Conservation (phyloP, 495 filamentous ascomycete species). For the Penicillium ochrochloron region DNA sequence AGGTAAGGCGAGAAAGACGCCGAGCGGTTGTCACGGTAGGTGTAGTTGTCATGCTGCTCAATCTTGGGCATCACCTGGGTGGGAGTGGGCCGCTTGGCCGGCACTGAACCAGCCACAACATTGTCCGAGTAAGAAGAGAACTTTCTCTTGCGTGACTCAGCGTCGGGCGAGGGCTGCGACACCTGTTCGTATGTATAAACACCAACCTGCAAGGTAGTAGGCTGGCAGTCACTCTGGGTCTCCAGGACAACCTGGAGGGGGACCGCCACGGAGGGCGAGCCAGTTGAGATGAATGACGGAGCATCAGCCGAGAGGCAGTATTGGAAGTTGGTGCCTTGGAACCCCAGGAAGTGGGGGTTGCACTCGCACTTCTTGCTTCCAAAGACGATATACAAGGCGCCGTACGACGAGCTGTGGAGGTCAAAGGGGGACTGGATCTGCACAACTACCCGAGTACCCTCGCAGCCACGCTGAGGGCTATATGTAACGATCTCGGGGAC, state of each 20-base stretch:
- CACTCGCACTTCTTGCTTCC: conserved; percentile 70
- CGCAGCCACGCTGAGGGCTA: conserved; percentile 66
- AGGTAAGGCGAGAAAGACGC: conserved; percentile 52
- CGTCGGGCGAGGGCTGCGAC: conserved; percentile 37
- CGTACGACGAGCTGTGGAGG: conserved; percentile 58
- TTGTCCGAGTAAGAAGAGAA: conserved; percentile 53
- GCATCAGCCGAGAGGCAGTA: conserved; percentile 76
- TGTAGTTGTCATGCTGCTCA: conserved; percentile 43
- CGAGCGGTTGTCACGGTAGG: conserved; percentile 36
- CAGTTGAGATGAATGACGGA: conserved; percentile 70
- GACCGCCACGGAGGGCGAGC: conserved; percentile 67
- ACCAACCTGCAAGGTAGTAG: conserved; percentile 71
- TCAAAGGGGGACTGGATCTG: conserved; percentile 78
- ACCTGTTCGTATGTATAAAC: conserved; percentile 73
- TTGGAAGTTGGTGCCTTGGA: conserved; percentile 60
- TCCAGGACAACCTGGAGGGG: conserved; percentile 76
- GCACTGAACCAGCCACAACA: conserved; percentile 31
- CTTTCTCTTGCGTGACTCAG: conserved; percentile 57
- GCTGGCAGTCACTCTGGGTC: conserved; percentile 61
- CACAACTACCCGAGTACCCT: conserved; percentile 71
- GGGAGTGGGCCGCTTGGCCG: conserved; percentile 51
- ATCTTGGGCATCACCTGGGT: conserved; percentile 45
- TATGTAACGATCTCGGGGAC: conserved; percentile 67
- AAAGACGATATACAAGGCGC: conserved; percentile 71
- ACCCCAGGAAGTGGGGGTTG: conserved; percentile 62